Evolutionary conservation across 1,284 basidiomycete species (phyloP).

Genomic region (Cronartium quercuum): DNA sequence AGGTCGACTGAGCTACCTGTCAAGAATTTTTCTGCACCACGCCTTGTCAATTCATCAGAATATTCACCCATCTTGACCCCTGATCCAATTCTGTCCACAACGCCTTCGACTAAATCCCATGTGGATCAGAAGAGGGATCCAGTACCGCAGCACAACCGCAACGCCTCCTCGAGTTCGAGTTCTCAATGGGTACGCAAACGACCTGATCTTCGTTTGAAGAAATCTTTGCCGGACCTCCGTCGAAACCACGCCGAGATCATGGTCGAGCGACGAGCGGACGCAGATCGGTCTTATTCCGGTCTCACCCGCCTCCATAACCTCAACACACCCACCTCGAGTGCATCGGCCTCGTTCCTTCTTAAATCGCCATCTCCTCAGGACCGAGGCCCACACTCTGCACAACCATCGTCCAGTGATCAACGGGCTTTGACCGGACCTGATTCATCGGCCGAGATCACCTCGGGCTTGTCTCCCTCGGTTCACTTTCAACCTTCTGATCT

Average conservation of each 20-base stretch:
- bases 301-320: constrained; percentile 8
- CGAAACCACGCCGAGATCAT: constrained; percentile 51
- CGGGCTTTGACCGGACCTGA: neutral
- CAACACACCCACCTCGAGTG: constrained; percentile 8
- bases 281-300: constrained; percentile 25
- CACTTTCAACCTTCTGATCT: constrained; percentile 48
- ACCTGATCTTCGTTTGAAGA: constrained; percentile 55
- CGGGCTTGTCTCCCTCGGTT: neutral
- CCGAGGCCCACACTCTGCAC: constrained; percentile 3
- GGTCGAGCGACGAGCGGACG: constrained; percentile 34
- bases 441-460: neutral
- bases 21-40: neutral
- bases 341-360: constrained; percentile 15
- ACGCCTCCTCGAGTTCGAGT: constrained; percentile 18
- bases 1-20: neutral
- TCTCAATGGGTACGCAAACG: constrained; percentile 35
- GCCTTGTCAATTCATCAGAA: constrained; percentile 8
- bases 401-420: neutral
- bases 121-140: neutral
- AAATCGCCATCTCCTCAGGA: constrained; percentile 15
- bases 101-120: neutral
- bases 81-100: neutral
- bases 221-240: constrained; percentile 80
- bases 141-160: constrained; percentile 25
- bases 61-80: constrained; percentile 7